Base-by-base conservation (phyloP, 2,329 filamentous ascomycete genomes). In the Sporothrix protearum region DNA sequence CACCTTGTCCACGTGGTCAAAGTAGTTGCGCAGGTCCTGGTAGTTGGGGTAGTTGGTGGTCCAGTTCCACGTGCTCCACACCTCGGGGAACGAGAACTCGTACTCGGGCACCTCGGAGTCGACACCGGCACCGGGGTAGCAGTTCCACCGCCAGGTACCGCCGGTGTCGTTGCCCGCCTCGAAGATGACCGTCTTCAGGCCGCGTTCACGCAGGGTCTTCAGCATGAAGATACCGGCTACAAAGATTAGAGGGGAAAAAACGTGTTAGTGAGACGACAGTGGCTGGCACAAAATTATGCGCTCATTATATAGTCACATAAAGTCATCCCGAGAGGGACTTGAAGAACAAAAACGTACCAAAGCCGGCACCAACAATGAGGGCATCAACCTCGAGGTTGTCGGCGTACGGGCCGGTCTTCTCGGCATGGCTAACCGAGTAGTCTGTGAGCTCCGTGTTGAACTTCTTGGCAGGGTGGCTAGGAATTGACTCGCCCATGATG, bases 31-130 rank as follows among this genome's bases (percentile, higher is more conserved):
- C 0, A 90, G 80, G 59, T 90, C 85, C 30, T 81, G 73, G 30
- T 83, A 85, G 12, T 78, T 82, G 0, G 87, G 86, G 67, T 86
- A 88, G 71, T 84, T 83, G 73, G 78, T 82, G 0, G 80, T 79
- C 85, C 87, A 91, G 47, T 81, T 87, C 87, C 87, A 90, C 3
- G 83, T 83, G 77, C 86, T 81, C 76, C 80, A 86, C 0, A 84
- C 80, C 72, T 85, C 83, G 9, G 85, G 85, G 76, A 83, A 84
- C 1, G 82, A 85, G 70, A 85, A 84, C 74, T 88, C 82, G 72
- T 88, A 88, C 69, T 83, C 80, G 0, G 85, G 85, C 2, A 85
- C 81, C 69, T 86, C 82, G 0, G 83, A 85, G 77, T 89, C 87
- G 2, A 88, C 85, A 0, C 81, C 78, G 1, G 85, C 83, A 0